Evolutionary conservation across 2,329 filamentous ascomycete genomes (phyloP), one percentile per base, ranked within the genome.

Genomic region (Fusarium sp.): DNA sequence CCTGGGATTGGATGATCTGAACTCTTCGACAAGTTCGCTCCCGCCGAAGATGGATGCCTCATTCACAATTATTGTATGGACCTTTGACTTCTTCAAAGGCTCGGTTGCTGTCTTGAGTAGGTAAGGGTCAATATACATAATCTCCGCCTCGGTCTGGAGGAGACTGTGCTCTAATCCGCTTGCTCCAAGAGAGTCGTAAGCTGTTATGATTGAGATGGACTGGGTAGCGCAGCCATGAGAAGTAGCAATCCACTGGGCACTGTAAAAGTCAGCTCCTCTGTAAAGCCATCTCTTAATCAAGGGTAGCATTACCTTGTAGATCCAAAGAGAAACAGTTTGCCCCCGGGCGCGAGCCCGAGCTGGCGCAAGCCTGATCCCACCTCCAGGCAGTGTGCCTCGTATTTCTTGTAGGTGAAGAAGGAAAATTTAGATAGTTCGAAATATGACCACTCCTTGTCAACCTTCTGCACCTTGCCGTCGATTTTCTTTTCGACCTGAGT

Each of bases 381-480:
- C 70, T 91, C 84, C 46, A 92, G 82, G 35, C 89, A 86, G 62
- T 89, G 83, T 72, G 88, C 83, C 80, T 93, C 89, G 75, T 95
- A 96, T 80, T 97, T 90, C 71, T 86, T 84, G 79, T 94, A 96
- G 68, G 88, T 92, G 74, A 90, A 83, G 82, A 89, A 97, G 22
- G 85, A 84, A 82, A 91, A 97, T 33, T 83, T 83, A 56, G 91
- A 90, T 68, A 96, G 88, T 83, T 97, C 93, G 71, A 92, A 96
- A 79, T 90, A 96, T 43, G 89, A 89, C 94, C 94, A 97, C 78
- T 94, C 88, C 86, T 97, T 97, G 61, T 96, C 92, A 20, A 95
- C 89, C 80, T 94, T 87, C 67, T 86, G 83, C 77, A 93, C 86
- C 75, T 91, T 86, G 62, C 93, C 94, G 74, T 96, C 91, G 52